phyloP scores from a whole-genome alignment of 257 asterid species.

The Anisodus tanguticus region DNA sequence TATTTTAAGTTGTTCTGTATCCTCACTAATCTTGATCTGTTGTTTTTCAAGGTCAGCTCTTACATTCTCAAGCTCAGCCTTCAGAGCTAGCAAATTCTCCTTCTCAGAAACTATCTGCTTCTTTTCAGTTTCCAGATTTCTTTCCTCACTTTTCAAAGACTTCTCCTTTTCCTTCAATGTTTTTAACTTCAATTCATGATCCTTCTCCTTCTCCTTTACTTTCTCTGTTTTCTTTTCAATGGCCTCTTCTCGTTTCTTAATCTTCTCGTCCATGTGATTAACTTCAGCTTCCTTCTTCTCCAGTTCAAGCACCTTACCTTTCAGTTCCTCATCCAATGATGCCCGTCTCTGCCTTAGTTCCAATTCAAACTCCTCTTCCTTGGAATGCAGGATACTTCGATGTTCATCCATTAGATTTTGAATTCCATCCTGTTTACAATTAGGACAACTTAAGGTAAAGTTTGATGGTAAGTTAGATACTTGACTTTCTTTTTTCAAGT shows the following conservation, averaged over 20 bases:
- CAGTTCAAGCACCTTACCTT: slow-evolving; percentile 70
- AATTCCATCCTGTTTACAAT: slow-evolving; percentile 67
- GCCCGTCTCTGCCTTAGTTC: slow-evolving; percentile 78
- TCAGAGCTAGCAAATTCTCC: slow-evolving; percentile 59
- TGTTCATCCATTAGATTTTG: slow-evolving; percentile 92
- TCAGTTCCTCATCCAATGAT: slow-evolving; percentile 65
- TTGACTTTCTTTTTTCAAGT: slow-evolving; percentile 11
- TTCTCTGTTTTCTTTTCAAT: slow-evolving; percentile 76
- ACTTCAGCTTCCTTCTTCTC: slow-evolving; percentile 84
- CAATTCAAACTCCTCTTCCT: slow-evolving; percentile 73
- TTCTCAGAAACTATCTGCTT: slow-evolving; percentile 62
- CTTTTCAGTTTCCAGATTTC: slow-evolving; percentile 64
- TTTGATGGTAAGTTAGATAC: neutral
- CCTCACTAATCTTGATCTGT: slow-evolving; percentile 60
- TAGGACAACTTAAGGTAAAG: slow-evolving; percentile 27
- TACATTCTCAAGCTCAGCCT: slow-evolving; percentile 70
- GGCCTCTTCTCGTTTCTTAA: slow-evolving; percentile 81
- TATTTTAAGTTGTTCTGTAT: slow-evolving; percentile 68
- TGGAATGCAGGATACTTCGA: slow-evolving; percentile 57
- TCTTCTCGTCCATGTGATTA: slow-evolving; percentile 83
- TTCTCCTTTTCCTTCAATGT: slow-evolving; percentile 80
- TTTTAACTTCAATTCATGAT: slow-evolving; percentile 65
- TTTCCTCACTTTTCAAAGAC: slow-evolving; percentile 66
- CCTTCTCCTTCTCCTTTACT: slow-evolving; percentile 72
- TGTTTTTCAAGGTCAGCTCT: slow-evolving; percentile 61